Conservation (phyloP, 495 filamentous ascomycete species). For the Talaromyces trachyspermus region DNA sequence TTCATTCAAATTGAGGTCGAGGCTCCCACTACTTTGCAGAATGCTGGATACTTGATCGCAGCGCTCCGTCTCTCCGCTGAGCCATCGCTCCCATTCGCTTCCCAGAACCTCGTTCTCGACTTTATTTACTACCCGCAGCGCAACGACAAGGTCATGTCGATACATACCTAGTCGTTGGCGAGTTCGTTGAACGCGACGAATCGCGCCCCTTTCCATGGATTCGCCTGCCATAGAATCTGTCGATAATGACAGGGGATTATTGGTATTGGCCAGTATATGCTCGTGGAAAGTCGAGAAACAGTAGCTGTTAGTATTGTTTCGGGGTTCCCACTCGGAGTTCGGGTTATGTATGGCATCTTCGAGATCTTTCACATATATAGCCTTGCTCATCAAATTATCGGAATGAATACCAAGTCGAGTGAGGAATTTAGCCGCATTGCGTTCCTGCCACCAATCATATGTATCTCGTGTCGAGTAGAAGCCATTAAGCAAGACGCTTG, state of each 20-base stretch:
- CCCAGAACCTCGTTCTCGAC: conserved; percentile 78
- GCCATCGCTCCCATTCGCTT: conserved; percentile 88
- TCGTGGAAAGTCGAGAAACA: conserved; percentile 42
- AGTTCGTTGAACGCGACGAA: conserved; percentile 62
- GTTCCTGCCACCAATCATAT: conserved; percentile 78
- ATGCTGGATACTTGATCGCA: conserved; percentile 57
- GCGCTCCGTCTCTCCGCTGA: conserved; percentile 59
- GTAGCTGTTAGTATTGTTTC: conserved; percentile 27
- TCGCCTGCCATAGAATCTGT: conserved; percentile 22
- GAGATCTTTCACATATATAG: conserved; percentile 76
- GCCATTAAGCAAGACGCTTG: conserved; percentile 63
- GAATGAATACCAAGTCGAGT: conserved; percentile 67
- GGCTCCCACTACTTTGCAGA: conserved; percentile 29
- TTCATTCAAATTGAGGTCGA: conserved; percentile 17
- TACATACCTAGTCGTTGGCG: conserved; percentile 75
- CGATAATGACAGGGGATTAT: conserved; percentile 25
- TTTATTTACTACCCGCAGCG: conserved; percentile 80
- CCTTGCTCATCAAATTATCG: conserved; percentile 71
- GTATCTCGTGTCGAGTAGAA: conserved; percentile 60
- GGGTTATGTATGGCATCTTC: conserved; percentile 54
- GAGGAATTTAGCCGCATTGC: conserved; percentile 74
- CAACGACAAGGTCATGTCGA: conserved; percentile 87
- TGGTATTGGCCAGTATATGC: conserved; percentile 26
- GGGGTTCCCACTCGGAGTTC: conserved; percentile 22
- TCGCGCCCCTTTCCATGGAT: conserved; percentile 48